These are phyloP conservation scores for Colletotrichum sp. DNA, from an alignment of 2,329 filamentous ascomycete species.

Conservation along the genomic window DNA sequence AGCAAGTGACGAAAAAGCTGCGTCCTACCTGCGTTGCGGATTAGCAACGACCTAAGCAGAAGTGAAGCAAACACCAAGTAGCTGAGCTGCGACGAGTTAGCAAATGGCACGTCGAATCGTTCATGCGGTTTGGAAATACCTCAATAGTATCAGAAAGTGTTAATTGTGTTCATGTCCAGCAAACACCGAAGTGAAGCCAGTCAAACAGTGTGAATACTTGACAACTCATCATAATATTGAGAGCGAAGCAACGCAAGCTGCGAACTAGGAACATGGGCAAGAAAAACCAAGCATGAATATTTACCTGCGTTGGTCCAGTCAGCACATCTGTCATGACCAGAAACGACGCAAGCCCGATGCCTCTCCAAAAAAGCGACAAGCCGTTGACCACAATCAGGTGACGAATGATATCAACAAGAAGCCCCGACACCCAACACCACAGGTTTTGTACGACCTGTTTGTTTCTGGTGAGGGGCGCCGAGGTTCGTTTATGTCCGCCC, in stretches of 20 bases:
- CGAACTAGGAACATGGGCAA: constrained; percentile 4
- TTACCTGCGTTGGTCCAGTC: constrained; percentile 30
- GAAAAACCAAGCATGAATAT: background rate
- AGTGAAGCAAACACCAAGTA: background rate
- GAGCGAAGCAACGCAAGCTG: background rate
- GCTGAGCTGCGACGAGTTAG: background rate
- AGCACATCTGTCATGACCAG: background rate
- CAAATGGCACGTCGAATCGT: background rate
- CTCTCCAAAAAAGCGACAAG: background rate
- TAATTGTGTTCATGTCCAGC: constrained; percentile 56
- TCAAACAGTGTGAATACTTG: constrained; percentile 68
- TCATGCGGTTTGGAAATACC: constrained; percentile 30
- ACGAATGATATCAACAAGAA: constrained; percentile 70
- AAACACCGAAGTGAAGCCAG: constrained; percentile 39
- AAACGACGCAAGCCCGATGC: background rate
- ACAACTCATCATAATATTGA: constrained; percentile 51
- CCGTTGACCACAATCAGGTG: constrained; percentile 58
- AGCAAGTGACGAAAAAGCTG: constrained; percentile 14
- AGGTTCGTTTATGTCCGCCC: constrained; percentile 71
- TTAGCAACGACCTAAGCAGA: background rate
- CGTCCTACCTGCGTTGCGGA: background rate
- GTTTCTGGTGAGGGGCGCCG: constrained; percentile 50
- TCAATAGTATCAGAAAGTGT: constrained; percentile 60
- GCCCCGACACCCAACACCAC: constrained; percentile 54
- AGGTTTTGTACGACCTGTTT: constrained; percentile 68